Conservation (phyloP, 2,329 filamentous ascomycete species). For the Alternaria consortialis region DNA sequence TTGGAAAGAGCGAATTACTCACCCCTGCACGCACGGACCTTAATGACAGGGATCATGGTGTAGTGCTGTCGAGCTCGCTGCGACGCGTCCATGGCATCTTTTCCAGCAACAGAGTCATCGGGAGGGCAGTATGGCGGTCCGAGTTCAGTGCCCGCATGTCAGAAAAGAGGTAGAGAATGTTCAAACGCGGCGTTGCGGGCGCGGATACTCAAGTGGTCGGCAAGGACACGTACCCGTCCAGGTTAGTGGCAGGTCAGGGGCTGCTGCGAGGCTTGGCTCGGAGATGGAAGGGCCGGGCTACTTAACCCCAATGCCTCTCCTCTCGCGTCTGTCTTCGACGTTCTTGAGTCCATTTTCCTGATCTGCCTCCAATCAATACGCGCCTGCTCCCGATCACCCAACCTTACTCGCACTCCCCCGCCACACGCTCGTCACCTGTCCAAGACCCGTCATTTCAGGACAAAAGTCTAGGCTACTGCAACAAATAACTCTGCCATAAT, state of each 20-base stretch:
- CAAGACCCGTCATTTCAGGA: neutral
- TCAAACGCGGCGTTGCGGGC: constrained; percentile 4
- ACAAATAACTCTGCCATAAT: constrained; percentile 14
- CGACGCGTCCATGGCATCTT: neutral
- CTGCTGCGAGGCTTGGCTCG: constrained; percentile 37
- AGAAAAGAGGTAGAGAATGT: neutral
- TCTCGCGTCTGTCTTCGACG: constrained; percentile 30
- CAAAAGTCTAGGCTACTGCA: constrained; percentile 13
- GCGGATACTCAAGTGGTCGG: constrained; percentile 16
- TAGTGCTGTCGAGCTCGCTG: constrained; percentile 7
- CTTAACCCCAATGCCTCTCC: constrained; percentile 29
- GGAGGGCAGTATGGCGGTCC: neutral
- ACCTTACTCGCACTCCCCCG: constrained; percentile 35
- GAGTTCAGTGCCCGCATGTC: neutral
- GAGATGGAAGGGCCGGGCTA: constrained; percentile 32
- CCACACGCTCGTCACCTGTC: constrained; percentile 20
- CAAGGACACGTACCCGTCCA: constrained; percentile 25
- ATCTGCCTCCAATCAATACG: constrained; percentile 47
- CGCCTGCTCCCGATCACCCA: constrained; percentile 39
- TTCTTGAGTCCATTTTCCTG: constrained; percentile 35
- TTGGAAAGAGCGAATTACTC: constrained; percentile 24
- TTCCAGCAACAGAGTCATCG: neutral
- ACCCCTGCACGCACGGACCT: constrained; percentile 20
- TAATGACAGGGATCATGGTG: constrained; percentile 19
- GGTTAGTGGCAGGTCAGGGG: constrained; percentile 37